Conservation (phyloP, 164 flowering plant genomes). For the Macadamia tetraphylla region DNA sequence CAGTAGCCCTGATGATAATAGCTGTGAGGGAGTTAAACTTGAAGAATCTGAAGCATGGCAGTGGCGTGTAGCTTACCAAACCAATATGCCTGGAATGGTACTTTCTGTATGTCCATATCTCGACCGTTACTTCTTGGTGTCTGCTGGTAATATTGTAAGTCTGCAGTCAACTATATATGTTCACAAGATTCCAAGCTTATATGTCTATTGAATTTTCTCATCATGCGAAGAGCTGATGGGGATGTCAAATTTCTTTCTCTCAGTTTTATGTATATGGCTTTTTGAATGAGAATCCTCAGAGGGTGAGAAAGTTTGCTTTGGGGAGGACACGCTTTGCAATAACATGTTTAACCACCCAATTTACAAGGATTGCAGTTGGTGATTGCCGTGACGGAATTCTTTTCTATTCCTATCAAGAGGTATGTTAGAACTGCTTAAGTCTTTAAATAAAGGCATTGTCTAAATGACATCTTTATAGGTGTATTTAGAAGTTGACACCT, state of each 20-base stretch:
- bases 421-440: constrained; percentile 11
- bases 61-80: constrained; percentile 39
- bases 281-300: constrained; percentile 61
- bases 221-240: constrained; percentile 3
- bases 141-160: constrained; percentile 93
- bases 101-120: constrained; percentile 87
- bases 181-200: neutral
- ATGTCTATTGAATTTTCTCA: neutral
- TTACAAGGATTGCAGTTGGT: constrained; percentile 88
- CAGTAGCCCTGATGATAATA: constrained; percentile 82
- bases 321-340: constrained; percentile 81
- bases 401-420: constrained; percentile 84
- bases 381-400: constrained; percentile 98
- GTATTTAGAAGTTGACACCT: too few relatives aligned
- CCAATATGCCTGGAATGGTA: constrained; percentile 62
- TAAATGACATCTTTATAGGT: too few relatives aligned
- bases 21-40: constrained; percentile 70
- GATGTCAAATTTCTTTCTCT: constrained; percentile 9
- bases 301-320: constrained; percentile 55
- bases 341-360: constrained; percentile 59
- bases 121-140: constrained; percentile 76
- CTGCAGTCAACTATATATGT: constrained; percentile 5
- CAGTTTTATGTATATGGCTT: constrained; percentile 91
- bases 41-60: constrained; percentile 83
- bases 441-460: neutral